Base-by-base conservation (phyloP, 176 grass and related monocot genomes). In the Canna indica region DNA sequence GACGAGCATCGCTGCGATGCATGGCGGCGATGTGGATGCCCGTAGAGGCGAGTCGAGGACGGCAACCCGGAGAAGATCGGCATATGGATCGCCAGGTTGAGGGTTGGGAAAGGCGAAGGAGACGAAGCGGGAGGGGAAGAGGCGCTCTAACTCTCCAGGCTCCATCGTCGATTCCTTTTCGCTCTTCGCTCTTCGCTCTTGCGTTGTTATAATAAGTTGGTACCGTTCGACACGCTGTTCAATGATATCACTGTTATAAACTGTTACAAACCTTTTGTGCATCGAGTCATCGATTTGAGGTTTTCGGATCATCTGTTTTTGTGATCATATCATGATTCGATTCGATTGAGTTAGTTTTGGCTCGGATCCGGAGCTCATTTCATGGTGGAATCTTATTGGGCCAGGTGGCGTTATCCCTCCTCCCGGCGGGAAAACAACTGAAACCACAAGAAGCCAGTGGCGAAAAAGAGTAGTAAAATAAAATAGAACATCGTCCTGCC, bases 101-200 rank as follows among this genome's bases (percentile, higher is more conserved):
- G 85, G 92, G 42, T 74, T 86, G 58, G 88, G 92, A 58, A 88
- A 91, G 39, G 81, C 75, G 79, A 96, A 89, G 69, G 83, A 80
- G 81, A 86, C 7, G 77, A 88, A 91, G 73, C 88, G 78, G 71
- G 72, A 84, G n/a, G 86, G 86, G 31, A 53, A 75, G 58, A 97
- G 69, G 69, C 34, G 60, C 36, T 86, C 84, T 47, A 91, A 66
- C 63, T 20, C 35, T 7, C 63, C 34, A 2, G 34, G 4, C 35
- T 66, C 63, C 63, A 66, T 66, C 16, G 25, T n/a, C n/a, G n/a
- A n/a, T n/a, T n/a, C n/a, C n/a, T n/a, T n/a, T n/a, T n/a, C n/a
- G n/a, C n/a, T n/a, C n/a, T n/a, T n/a, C n/a, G n/a, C n/a, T n/a
- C n/a, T n/a, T n/a, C n/a, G n/a, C 18, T 20, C 47, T 6, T 0